Conservation (phyloP, 805 yeast genomes). For the Candida maris region DNA sequence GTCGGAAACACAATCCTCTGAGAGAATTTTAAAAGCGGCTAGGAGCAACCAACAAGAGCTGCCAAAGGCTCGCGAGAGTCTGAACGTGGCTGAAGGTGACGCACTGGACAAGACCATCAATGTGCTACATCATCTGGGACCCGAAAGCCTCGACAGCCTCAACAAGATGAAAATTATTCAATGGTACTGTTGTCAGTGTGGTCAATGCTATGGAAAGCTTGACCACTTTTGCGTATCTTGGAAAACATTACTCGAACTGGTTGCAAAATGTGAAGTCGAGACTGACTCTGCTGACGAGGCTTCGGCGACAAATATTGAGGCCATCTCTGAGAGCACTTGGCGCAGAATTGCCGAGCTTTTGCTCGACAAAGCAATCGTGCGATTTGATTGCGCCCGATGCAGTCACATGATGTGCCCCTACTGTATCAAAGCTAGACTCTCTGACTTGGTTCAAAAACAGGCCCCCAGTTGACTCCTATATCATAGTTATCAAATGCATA, state of each 20-base stretch:
- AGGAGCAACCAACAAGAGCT: neutral
- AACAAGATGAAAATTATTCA: conserved; percentile 27
- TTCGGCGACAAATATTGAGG: too few species aligned
- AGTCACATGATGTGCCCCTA: conserved; percentile 33
- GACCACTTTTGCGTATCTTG: conserved; percentile 19
- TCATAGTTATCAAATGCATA: too few species aligned
- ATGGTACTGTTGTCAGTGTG: conserved; percentile 33
- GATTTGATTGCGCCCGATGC: conserved; percentile 29
- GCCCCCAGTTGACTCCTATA: too few species aligned
- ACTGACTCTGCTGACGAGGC: conserved; percentile 2
- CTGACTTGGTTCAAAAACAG: conserved; percentile 17
- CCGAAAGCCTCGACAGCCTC: conserved; percentile 3
- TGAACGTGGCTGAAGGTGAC: neutral
- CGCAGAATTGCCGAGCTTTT: conserved; percentile 6
- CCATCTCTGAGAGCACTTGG: too few species aligned
- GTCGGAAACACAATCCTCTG: too few species aligned
- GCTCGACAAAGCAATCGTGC: conserved; percentile 13
- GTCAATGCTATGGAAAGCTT: conserved; percentile 26
- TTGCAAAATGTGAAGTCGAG: neutral
- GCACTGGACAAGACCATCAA: conserved; percentile 6
- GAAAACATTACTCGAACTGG: conserved; percentile 1
- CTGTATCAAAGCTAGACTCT: conserved; percentile 28
- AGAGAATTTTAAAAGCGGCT: too few species aligned
- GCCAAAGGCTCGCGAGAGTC: neutral
- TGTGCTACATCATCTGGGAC: conserved; percentile 8